Evolutionary conservation across 2,329 filamentous ascomycete species (phyloP).

Genomic region (Colletotrichum sublineola): DNA sequence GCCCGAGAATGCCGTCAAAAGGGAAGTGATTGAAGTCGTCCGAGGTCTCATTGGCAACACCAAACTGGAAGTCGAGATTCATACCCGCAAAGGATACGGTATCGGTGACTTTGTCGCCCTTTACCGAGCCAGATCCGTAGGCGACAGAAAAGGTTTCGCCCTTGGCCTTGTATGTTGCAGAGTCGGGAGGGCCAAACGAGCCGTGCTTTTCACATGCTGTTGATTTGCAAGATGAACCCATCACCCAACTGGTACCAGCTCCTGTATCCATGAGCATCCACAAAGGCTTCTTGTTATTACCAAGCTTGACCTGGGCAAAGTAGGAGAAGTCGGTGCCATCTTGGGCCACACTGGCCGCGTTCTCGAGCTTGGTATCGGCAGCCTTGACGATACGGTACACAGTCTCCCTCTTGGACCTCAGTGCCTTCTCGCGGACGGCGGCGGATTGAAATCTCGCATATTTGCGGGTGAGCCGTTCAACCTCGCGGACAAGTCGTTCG

Average conservation of each 20-base stretch:
- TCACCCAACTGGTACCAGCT: constrained; percentile 85
- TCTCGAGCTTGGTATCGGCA: constrained; percentile 57
- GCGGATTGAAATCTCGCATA: constrained; percentile 49
- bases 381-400: constrained; percentile 63
- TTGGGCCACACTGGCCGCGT: constrained; percentile 70
- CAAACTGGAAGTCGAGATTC: constrained; percentile 75
- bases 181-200: constrained; percentile 76
- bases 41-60: constrained; percentile 78
- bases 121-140: constrained; percentile 84
- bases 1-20: constrained; percentile 88
- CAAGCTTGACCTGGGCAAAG: constrained; percentile 70
- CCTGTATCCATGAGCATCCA: constrained; percentile 77
- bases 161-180: constrained; percentile 70
- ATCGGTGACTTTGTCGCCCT: constrained; percentile 76
- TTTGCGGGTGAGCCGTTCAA: constrained; percentile 56
- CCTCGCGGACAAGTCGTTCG: constrained; percentile 55
- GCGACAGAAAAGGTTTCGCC: constrained; percentile 71
- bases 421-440: constrained; percentile 41
- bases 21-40: constrained; percentile 82
- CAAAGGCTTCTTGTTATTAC: constrained; percentile 66
- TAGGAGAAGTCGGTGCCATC: constrained; percentile 77
- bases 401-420: constrained; percentile 56
- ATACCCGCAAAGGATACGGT: constrained; percentile 76
- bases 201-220: constrained; percentile 77
- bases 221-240: constrained; percentile 76